A percentile compares a stretch with the other conserved stretches of the same genome.
Conservation (phyloP, 352 stramenopile species). For the Phytophthora pini region DNA sequence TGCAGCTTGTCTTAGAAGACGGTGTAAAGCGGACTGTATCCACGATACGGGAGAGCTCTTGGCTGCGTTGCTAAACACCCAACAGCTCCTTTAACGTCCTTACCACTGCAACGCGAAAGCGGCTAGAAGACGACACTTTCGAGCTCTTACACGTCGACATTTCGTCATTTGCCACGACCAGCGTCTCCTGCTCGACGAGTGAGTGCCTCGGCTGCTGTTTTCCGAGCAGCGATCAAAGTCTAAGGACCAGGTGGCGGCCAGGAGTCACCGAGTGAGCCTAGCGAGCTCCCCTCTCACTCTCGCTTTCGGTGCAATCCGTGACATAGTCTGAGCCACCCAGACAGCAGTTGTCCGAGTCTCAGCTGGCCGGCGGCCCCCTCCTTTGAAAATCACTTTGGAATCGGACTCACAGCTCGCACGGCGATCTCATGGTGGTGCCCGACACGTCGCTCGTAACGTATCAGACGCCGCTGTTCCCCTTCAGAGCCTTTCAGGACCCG, state of each 20-base stretch:
- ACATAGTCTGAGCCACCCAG: slow-evolving; percentile 46
- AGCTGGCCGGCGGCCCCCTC: slow-evolving; percentile 5
- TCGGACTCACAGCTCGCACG: slow-evolving; percentile 10
- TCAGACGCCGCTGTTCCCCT: slow-evolving; percentile 19
- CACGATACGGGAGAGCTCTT: not conserved
- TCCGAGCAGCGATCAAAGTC: slow-evolving; percentile 9
- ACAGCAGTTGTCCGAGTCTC: slow-evolving; percentile 31
- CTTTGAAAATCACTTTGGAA: slow-evolving; percentile 39
- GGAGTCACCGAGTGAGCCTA: not conserved
- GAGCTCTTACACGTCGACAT: slow-evolving; percentile 2
- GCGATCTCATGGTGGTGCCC: slow-evolving; percentile 29
- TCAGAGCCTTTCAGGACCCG: slow-evolving; percentile 16
- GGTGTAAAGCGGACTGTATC: slow-evolving; percentile 11
- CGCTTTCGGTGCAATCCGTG: slow-evolving; percentile 43
- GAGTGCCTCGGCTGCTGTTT: slow-evolving; percentile 33
- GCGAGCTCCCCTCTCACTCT: slow-evolving; percentile 23
- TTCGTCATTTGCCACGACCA: slow-evolving; percentile 13
- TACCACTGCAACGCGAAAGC: slow-evolving; percentile 6
- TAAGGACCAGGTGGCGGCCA: slow-evolving; percentile 13
- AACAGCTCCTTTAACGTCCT: slow-evolving; percentile 7
- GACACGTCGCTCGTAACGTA: slow-evolving; percentile 29
- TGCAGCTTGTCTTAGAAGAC: too few species aligned
- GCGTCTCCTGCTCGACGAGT: slow-evolving; percentile 6
- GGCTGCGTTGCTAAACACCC: not conserved
- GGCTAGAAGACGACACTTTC: not conserved